Evolutionary conservation across 805 yeast genomes (phyloP).

Genomic region (Saturnispora quitensis): DNA sequence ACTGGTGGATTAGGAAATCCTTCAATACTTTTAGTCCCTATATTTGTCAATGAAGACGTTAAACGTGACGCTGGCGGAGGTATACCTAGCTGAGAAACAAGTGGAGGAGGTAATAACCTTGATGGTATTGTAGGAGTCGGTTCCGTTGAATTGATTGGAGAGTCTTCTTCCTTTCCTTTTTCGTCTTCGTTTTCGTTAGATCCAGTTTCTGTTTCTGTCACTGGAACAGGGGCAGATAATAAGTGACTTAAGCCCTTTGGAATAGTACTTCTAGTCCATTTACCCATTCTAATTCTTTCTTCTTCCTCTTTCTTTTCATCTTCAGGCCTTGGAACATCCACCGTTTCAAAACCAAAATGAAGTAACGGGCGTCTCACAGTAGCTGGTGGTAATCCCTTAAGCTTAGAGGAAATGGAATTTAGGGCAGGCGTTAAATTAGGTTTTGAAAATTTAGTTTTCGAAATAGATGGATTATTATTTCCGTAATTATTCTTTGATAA

Average conservation of each 20-base stretch:
- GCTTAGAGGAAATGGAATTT: neutral
- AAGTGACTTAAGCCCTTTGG: slow-evolving; percentile 47
- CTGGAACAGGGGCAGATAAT: slow-evolving; percentile 26
- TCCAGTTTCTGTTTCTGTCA: neutral
- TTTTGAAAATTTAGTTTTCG: neutral
- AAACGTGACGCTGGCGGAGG: slow-evolving; percentile 8
- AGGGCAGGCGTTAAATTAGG: neutral
- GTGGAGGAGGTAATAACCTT: slow-evolving; percentile 12
- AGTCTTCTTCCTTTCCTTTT: neutral
- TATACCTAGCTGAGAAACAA: slow-evolving; percentile 7
- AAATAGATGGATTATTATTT: neutral
- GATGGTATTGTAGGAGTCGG: neutral
- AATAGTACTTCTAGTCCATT: slow-evolving; percentile 40
- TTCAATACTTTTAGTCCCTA: neutral
- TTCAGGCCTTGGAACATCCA: slow-evolving; percentile 26
- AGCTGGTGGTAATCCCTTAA: slow-evolving; percentile 51
- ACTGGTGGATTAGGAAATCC: neutral
- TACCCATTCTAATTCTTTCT: slow-evolving; percentile 41
- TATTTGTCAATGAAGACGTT: slow-evolving; percentile 9
- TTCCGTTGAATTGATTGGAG: neutral
- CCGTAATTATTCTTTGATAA: neutral
- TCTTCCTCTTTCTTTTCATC: slow-evolving; percentile 36
- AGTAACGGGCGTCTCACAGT: slow-evolving; percentile 36
- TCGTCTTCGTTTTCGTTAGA: slow-evolving; percentile 3
- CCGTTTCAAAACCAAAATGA: slow-evolving; percentile 29